Evolutionary conservation across 2,329 filamentous ascomycete genomes (phyloP).

Genomic region (Sphaerulina populicola): DNA sequence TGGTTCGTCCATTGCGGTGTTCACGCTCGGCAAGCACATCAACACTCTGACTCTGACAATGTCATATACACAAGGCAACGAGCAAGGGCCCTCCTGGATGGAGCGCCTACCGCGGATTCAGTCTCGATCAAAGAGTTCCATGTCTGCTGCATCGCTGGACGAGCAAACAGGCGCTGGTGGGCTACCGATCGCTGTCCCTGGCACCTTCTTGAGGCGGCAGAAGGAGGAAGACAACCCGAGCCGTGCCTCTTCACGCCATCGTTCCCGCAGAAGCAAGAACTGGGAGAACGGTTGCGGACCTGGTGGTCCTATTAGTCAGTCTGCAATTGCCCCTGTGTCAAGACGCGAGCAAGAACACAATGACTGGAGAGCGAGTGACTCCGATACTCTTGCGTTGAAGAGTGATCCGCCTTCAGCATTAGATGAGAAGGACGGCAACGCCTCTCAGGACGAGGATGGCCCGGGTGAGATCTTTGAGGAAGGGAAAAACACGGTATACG

Average conservation of each 20-base stretch:
- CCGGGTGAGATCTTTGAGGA: slow-evolving; percentile 68
- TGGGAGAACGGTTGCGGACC: slow-evolving; percentile 62
- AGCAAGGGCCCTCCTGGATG: slow-evolving; percentile 91
- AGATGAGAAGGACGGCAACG: slow-evolving; percentile 17
- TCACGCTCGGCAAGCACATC: slow-evolving; percentile 94
- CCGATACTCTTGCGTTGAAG: slow-evolving; percentile 39
- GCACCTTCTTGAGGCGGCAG: slow-evolving; percentile 72
- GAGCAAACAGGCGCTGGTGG: slow-evolving; percentile 54
- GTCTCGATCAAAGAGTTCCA: slow-evolving; percentile 71
- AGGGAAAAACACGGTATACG: slow-evolving; percentile 68
- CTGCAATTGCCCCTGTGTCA: slow-evolving; percentile 67
- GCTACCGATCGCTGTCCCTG: slow-evolving; percentile 62
- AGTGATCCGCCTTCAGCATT: slow-evolving; percentile 20
- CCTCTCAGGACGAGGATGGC: slow-evolving; percentile 18
- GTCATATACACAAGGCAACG: slow-evolving; percentile 85
- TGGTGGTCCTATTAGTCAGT: slow-evolving; percentile 81
- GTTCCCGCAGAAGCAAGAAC: slow-evolving; percentile 54
- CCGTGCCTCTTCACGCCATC: slow-evolving; percentile 54
- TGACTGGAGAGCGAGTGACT: slow-evolving; percentile 35
- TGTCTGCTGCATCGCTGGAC: slow-evolving; percentile 59
- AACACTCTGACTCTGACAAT: slow-evolving; percentile 92
- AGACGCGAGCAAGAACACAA: slow-evolving; percentile 29
- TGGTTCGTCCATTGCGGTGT: slow-evolving; percentile 95
- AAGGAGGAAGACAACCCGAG: slow-evolving; percentile 62
- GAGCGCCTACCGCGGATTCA: slow-evolving; percentile 75